A percentile compares a stretch with the other conserved stretches of the same genome.
phyloP scores from a whole-genome alignment of 306 rosid genomes.

The Castanea sativa region DNA sequence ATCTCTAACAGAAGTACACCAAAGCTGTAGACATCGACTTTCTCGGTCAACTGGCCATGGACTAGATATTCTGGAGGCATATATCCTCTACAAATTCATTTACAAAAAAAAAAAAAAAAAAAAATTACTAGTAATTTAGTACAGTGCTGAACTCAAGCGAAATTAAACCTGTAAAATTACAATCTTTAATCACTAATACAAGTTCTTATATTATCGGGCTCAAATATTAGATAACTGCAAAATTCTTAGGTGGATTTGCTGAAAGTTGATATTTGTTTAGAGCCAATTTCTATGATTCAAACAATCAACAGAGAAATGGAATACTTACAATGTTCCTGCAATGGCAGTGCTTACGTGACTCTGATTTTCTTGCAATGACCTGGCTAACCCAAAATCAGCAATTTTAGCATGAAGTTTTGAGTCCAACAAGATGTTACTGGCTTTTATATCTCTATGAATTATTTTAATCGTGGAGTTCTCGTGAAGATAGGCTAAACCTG shows the following conservation, averaged over 20 bases:
- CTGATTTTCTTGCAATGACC: constrained; percentile 79
- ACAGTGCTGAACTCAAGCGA: not conserved
- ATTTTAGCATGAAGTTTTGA: constrained; percentile 73
- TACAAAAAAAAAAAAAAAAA: not conserved
- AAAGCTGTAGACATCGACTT: constrained; percentile 82
- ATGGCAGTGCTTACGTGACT: constrained; percentile 93
- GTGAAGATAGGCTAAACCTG: constrained; percentile 82
- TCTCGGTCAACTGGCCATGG: constrained; percentile 88
- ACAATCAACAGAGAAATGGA: not conserved
- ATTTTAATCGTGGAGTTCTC: constrained; percentile 65
- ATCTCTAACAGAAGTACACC: constrained; percentile 80
- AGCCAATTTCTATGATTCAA: not conserved
- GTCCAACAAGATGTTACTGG: constrained; percentile 86
- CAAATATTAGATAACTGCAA: not conserved
- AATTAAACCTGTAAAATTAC: not conserved
- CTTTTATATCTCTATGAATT: constrained; percentile 89
- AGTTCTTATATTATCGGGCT: not conserved
- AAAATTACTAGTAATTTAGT: not conserved
- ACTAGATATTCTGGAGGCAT: constrained; percentile 99
- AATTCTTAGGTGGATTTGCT: not conserved
- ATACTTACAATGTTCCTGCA: constrained; percentile 86
- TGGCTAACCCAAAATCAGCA: constrained; percentile 96
- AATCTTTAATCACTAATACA: not conserved
- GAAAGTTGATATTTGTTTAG: not conserved
- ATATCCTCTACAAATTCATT: constrained; percentile 57